Percentiles rank a stretch among this genome's conserved stretches.
These are phyloP conservation scores for Rhizopogon roseolus DNA, from an alignment of 768 basidiomycete genomes.

Conservation along the genomic window DNA sequence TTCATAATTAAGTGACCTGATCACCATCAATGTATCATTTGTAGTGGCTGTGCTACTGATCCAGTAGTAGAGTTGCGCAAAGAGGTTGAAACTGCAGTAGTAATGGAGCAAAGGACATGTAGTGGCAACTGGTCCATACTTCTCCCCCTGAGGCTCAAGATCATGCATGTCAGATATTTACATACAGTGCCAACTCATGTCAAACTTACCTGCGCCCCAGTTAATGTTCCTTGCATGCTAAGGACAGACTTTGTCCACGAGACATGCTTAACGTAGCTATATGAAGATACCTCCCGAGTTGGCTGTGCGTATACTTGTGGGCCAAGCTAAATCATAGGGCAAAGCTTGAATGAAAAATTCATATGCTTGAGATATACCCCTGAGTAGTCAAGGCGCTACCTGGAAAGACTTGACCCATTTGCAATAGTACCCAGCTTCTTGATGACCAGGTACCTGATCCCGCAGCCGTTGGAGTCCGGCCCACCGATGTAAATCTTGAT, in stretches of 20 bases:
- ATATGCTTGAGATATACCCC: constrained; percentile 40
- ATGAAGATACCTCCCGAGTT: constrained; percentile 57
- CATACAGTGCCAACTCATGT: background rate
- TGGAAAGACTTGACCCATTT: constrained; percentile 33
- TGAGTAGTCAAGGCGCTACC: constrained; percentile 35
- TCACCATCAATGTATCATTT: constrained; percentile 41
- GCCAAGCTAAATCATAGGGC: constrained; percentile 49
- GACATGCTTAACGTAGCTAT: constrained; percentile 62
- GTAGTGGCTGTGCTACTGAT: constrained; percentile 43
- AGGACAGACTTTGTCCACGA: constrained; percentile 51
- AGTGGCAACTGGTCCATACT: constrained; percentile 15
- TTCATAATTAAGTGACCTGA: constrained; percentile 39
- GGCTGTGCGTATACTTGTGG: constrained; percentile 52
- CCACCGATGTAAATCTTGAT: constrained; percentile 41
- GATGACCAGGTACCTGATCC: constrained; percentile 34
- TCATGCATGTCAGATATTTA: background rate
- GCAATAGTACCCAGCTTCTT: constrained; percentile 27
- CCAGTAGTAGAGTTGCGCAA: constrained; percentile 6
- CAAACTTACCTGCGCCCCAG: constrained; percentile 56
- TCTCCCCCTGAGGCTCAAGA: constrained; percentile 20
- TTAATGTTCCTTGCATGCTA: constrained; percentile 44
- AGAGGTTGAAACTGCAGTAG: too few relatives aligned
- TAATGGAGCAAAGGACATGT: background rate
- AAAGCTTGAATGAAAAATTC: constrained; percentile 5
- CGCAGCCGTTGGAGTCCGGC: constrained; percentile 36